A percentile compares a stretch with the other conserved stretches of the same genome.
These are phyloP conservation scores for Picea sitchensis DNA, from an alignment of 75 land plant species.

Conservation along the genomic window DNA sequence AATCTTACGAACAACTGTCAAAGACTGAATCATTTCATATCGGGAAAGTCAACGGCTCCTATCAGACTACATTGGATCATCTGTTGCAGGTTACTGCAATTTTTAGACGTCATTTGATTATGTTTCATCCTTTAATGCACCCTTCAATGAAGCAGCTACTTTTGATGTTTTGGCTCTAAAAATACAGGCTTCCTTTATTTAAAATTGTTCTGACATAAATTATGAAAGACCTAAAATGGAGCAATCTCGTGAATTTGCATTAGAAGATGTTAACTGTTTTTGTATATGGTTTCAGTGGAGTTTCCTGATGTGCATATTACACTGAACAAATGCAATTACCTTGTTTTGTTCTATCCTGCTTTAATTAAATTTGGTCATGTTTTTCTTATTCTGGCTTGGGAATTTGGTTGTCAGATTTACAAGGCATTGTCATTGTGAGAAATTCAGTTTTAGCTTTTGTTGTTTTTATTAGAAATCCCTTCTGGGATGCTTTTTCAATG, in stretches of 20 bases:
- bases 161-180: neutral
- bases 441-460: no score
- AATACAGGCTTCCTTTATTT: neutral
- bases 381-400: neutral
- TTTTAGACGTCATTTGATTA: neutral
- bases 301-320: neutral
- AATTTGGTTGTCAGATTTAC: no score
- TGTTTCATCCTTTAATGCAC: neutral
- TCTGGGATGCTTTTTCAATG: no score
- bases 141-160: neutral
- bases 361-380: neutral
- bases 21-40: conserved; percentile 23
- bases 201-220: neutral
- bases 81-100: neutral
- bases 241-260: no score
- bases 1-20: conserved; percentile 45
- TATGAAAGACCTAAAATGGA: neutral
- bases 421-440: no score
- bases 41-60: neutral
- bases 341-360: neutral
- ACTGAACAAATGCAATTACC: neutral
- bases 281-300: neutral
- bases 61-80: neutral
- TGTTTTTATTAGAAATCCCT: no score
- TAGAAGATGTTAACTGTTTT: no score